phyloP scores from a whole-genome alignment of 140 eudicot species.

The Ambrosia hybrid region DNA sequence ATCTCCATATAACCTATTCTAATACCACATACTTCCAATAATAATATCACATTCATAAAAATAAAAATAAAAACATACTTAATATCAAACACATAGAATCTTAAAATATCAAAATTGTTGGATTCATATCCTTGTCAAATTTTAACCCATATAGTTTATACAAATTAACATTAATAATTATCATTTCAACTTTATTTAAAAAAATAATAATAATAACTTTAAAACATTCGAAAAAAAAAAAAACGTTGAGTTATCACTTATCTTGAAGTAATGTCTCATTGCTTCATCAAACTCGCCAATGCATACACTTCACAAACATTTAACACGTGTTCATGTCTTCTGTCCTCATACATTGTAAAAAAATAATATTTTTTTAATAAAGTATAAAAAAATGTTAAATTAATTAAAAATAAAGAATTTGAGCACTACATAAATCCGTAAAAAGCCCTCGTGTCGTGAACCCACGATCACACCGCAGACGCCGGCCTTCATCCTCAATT shows the following conservation, averaged over 20 bases:
- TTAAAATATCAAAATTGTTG: no score
- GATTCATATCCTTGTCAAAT: no score
- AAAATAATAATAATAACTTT: no score
- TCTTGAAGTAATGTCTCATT: no score
- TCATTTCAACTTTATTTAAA: no score
- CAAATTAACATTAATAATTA: no score
- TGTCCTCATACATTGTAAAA: not conserved
- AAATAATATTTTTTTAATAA: not conserved
- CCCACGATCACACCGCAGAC: constrained; percentile 10
- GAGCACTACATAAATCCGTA: constrained; percentile 9
- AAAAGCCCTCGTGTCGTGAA: constrained; percentile 19
- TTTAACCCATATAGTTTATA: no score
- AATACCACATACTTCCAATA: constrained; percentile 1
- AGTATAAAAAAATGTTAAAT: not conserved
- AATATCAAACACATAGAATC: no score
- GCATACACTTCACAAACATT: not conserved
- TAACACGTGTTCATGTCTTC: constrained; percentile 3
- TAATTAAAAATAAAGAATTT: not conserved
- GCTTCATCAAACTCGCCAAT: not conserved
- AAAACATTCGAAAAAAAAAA: no score
- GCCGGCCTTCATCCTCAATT: not conserved
- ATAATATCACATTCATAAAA: no score
- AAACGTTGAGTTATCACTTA: no score
- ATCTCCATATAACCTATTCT: constrained; percentile 24
- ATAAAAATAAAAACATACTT: no score